Base-by-base conservation (phyloP, 1,284 basidiomycete species). In the Fomitopsis palustris region DNA sequence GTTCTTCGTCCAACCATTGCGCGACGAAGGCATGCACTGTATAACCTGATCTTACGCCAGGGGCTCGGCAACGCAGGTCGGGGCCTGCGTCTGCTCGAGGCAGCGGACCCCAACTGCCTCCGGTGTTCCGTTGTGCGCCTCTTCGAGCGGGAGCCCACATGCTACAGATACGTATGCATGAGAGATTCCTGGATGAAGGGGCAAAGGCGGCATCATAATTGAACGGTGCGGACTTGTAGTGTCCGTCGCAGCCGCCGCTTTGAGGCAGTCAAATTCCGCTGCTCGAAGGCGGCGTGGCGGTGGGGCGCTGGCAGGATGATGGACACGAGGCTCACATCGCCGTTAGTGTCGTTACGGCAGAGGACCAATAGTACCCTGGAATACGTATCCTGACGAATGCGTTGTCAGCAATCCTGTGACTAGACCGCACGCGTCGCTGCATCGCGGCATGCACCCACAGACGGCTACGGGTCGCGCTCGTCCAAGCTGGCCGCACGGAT, bases 351-450 rank as follows among this genome's bases (percentile, higher is more conserved):
- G 19, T 51, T 49, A 51, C 55, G 55, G 43, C 52, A 58, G n/a
- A 25, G 49, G 49, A 54, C 52, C 17, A 54, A 58, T 38, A 51
- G 31, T 31, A 43, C 25, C 51, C n/a, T 39, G 43, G 39, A 51
- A 56, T 55, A 43, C 25, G 23, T 37, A n/a, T 31, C n/a, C 29
- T 51, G 45, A 56, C 51, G 33, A 23, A 51, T 51, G 55, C 19
- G 23, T 16, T 56, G 42, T 42, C 51, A 35, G 47, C 42, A 52
- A 35, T 54, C 57, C 21, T 43, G 57, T 58, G 57, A 58, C 47
- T 49, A 39, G 35, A 9, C 35, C 8, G 16, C 12, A 42, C 54
- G 57, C 37, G 12, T 21, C 4, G 38, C 52, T 19, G 23, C 43
- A 31, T 29, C 14, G n/a, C 16, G 29, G 35, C 37, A 21, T 42